Evolutionary conservation across 1,284 basidiomycete genomes (phyloP).

Genomic region (Sanghuangporus sanghuang): DNA sequence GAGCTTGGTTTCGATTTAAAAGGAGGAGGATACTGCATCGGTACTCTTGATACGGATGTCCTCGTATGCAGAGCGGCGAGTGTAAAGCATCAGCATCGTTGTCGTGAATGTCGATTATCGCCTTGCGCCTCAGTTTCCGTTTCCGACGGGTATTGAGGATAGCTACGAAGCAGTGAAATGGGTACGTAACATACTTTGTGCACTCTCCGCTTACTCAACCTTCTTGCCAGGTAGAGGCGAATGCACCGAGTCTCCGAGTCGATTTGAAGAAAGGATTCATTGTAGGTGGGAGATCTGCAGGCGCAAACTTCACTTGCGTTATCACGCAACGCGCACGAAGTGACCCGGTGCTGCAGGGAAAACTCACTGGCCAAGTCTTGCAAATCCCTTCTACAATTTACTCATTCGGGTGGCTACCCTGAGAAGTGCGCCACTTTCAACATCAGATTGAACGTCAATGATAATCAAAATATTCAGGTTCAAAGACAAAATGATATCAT

Average conservation of each 20-base stretch:
- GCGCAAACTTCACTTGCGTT: slow-evolving; percentile 21
- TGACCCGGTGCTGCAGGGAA: slow-evolving; percentile 17
- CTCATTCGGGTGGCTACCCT: slow-evolving; percentile 6
- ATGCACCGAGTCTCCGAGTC: slow-evolving; percentile 9
- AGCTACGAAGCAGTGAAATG: slow-evolving; percentile 31
- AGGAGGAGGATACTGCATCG: slow-evolving; percentile 15
- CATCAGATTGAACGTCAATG: background rate
- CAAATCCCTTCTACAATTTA: slow-evolving; percentile 7
- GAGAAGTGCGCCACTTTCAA: slow-evolving; percentile 6
- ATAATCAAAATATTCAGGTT: background rate
- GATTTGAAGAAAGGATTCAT: slow-evolving; percentile 21
- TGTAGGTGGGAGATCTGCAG: slow-evolving; percentile 25
- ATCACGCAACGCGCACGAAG: slow-evolving; percentile 21
- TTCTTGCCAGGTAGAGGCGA: background rate
- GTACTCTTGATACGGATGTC: slow-evolving; percentile 21
- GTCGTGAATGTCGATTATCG: slow-evolving; percentile 23
- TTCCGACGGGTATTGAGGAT: slow-evolving; percentile 34
- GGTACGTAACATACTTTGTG: slow-evolving; percentile 18
- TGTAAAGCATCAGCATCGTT: slow-evolving; percentile 19
- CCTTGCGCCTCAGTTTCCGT: slow-evolving; percentile 35
- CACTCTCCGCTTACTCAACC: background rate
- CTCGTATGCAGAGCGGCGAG: slow-evolving; percentile 17
- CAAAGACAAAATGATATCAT: slow-evolving; percentile 22
- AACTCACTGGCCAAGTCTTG: slow-evolving; percentile 14
- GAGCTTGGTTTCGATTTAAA: background rate